Base-by-base conservation (phyloP, 2,329 filamentous ascomycete species). In the Trichoderma afroharzianum region DNA sequence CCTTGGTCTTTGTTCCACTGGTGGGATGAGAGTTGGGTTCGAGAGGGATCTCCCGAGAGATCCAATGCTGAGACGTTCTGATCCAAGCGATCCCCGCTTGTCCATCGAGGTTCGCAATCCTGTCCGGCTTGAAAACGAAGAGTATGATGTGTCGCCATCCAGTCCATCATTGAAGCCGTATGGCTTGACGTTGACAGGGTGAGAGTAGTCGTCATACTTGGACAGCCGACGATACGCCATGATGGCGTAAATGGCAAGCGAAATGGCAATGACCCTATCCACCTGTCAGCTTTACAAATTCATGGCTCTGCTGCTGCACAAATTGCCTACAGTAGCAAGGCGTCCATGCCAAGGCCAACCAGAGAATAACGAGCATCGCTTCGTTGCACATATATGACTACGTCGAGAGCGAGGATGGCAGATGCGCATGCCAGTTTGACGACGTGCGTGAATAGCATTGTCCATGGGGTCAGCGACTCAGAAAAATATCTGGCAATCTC, bases 401-500 rank as follows among this genome's bases (percentile, higher is more conserved):
- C 78, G 71, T 89, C 86, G 30, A 89, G 80, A 1, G 80, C 84
- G 28, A 89, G 79, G 30, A 86, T 84, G 43, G 82, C 83, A 7
- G 80, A 74, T 0, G 85, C 82, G 24, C 86, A 82, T 0, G 83
- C 81, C 57, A 86, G 73, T 74, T 88, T 88, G 75, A 88, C 74
- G 71, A 85, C 77, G 72, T 87, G 84, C 21, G 83, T 84, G 73
- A 85, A 84, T 4, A 89, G 78, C 81, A 89, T 83, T 6, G 83
- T 84, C 78, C 87, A 85, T 2, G 87, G 87, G 12, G 87, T 88
- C 68, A 89, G 77, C 1, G 83, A 82, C 76, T 88, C 86, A 33
- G 83, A 80, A 62, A 82, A 80, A 71, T 82, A 84, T 74, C 80
- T 84, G 57, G 80, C 82, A 36, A 88, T 81, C 73, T 87, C 85